Evolutionary conservation across 2,329 filamentous ascomycete species (phyloP), one percentile per base, ranked within the genome.

Genomic region (Fonsecaea pedrosoi): DNA sequence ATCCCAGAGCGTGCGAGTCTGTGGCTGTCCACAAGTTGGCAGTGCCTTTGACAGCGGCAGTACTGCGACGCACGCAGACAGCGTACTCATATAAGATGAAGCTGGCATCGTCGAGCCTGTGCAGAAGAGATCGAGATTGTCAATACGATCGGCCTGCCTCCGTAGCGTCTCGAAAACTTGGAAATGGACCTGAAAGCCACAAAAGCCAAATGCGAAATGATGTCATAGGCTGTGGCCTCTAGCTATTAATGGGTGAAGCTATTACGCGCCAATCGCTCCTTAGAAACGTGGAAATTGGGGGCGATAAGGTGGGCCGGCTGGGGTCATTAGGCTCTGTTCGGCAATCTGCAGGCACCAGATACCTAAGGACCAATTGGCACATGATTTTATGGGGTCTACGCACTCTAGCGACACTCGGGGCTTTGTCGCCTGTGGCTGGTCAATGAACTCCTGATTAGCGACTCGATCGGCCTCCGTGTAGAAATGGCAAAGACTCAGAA

Each of bases 111-210:
- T 50, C 25, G 56, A 59, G 15, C 32, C 30, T 48, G 37, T 3
- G 40, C 32, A 21, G 57, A 9, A 50, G 40, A 9, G 57, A 60
- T 60, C 18, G 40, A 60, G 30, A 60, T 60, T 60, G 48, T 30
- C 57, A 35, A 50, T 8, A 25, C 57, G 37, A 50, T 21, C 9
- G 2, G 15, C 40, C 7, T 9, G 4, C n/a, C n/a, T n/a, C 21
- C 40, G 57, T 15, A 13, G 21, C 57, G 57, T 35, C 21, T 50
- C 57, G 54, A 60, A 60, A 60, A 60, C 57, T 60, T 60, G 57
- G 57, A 60, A 60, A 21, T 25, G 55, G 35, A 40, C n/a, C 12
- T 37, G 55, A 42, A 42, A n/a, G 35, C 35, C 35, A 37, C 35
- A 37, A 37, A 56, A 12, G 55, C 34, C 55, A 45, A 21, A 48